A percentile compares a stretch with the other conserved stretches of the same genome.
Conservation (phyloP, 768 basidiomycete species). For the Sistotremastrum niveocremeum region DNA sequence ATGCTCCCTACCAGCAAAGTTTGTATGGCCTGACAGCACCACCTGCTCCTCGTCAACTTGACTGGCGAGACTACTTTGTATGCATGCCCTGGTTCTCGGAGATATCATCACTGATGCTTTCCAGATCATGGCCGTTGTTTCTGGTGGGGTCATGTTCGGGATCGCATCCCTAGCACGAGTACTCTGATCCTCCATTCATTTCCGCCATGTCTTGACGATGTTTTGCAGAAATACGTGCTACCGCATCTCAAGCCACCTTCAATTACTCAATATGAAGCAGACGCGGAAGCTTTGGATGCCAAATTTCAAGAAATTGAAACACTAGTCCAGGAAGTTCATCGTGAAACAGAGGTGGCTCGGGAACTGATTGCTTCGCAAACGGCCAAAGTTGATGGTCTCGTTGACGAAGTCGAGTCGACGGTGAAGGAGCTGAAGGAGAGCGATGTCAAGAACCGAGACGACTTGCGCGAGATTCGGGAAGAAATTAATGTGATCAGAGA, state of each 20-base stretch:
- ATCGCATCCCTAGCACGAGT: slow-evolving; percentile 71
- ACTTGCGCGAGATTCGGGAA: slow-evolving; percentile 83
- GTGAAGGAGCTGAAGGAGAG: slow-evolving; percentile 66
- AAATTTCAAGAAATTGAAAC: slow-evolving; percentile 86
- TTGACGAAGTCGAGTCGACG: slow-evolving; percentile 56
- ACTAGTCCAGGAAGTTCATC: slow-evolving; percentile 66
- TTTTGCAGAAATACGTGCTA: slow-evolving; percentile 69
- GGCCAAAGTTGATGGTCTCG: slow-evolving; percentile 54
- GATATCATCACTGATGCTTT: slow-evolving; percentile 13
- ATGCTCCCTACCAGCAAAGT: slow-evolving; percentile 32
- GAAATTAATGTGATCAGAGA: slow-evolving; percentile 85
- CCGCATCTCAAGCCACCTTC: slow-evolving; percentile 87
- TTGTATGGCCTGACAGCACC: slow-evolving; percentile 22
- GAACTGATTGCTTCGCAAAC: slow-evolving; percentile 66
- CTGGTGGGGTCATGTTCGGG: slow-evolving; percentile 74
- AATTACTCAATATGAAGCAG: slow-evolving; percentile 78
- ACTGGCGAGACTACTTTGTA: slow-evolving; percentile 98
- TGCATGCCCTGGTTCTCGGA: slow-evolving; percentile 18
- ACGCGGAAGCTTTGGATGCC: slow-evolving; percentile 68
- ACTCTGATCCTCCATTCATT: slow-evolving; percentile 7
- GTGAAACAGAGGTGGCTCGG: slow-evolving; percentile 60
- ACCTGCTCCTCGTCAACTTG: slow-evolving; percentile 45
- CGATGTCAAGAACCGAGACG: slow-evolving; percentile 67
- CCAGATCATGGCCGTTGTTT: slow-evolving; percentile 87
- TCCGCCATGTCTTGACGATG: not conserved